A percentile compares a stretch with the other conserved stretches of the same genome.
Evolutionary conservation across 2,329 filamentous ascomycete species (phyloP).

Genomic region (Clonostachys chloroleuca): DNA sequence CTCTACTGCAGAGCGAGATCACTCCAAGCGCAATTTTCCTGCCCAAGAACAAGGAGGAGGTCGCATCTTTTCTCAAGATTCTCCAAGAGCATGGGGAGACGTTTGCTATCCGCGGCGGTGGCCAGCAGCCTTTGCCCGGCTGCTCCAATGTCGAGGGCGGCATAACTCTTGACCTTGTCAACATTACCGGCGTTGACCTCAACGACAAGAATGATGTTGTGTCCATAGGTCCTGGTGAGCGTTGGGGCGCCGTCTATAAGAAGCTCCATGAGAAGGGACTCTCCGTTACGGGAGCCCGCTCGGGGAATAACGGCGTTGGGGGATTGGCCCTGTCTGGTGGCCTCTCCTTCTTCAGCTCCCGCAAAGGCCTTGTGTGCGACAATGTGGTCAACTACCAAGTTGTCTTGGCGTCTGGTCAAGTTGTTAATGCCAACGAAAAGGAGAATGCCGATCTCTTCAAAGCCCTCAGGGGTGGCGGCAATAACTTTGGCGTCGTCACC

Average conservation of each 20-base stretch:
- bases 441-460: slow-evolving; percentile 34
- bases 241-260: slow-evolving; percentile 36
- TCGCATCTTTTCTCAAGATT: too few species aligned
- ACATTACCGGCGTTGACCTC: slow-evolving; percentile 26
- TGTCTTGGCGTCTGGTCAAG: slow-evolving; percentile 36
- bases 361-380: slow-evolving; percentile 40
- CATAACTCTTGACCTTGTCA: slow-evolving; percentile 34
- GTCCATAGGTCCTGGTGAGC: slow-evolving; percentile 33
- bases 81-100: too few species aligned
- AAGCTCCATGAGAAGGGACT: slow-evolving; percentile 28
- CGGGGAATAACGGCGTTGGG: slow-evolving; percentile 32
- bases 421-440: slow-evolving; percentile 31
- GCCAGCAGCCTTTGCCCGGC: slow-evolving; percentile 40
- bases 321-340: slow-evolving; percentile 42
- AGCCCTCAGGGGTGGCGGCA: slow-evolving; percentile 36
- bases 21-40: too few species aligned
- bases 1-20: too few species aligned
- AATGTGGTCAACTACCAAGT: slow-evolving; percentile 38
- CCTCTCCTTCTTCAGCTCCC: slow-evolving; percentile 39
- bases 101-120: slow-evolving; percentile 48
- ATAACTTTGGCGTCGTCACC: slow-evolving; percentile 33
- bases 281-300: slow-evolving; percentile 33
- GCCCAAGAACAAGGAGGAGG: too few species aligned
- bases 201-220: slow-evolving; percentile 23
- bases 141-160: slow-evolving; percentile 33